These are phyloP conservation scores for Saturnispora sanitii DNA, from an alignment of 805 yeast species.

Conservation along the genomic window DNA sequence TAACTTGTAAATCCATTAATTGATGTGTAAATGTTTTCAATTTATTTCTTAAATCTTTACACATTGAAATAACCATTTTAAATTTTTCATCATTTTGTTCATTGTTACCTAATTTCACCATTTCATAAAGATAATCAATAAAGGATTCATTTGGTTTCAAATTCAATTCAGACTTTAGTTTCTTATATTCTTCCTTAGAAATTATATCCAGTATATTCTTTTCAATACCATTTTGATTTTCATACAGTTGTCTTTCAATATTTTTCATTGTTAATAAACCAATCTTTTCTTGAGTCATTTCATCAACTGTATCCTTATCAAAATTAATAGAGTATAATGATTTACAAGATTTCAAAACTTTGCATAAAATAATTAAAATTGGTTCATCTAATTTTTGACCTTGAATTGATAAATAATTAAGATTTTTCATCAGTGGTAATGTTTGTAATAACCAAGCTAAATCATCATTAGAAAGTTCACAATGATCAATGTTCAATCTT, in stretches of 20 bases:
- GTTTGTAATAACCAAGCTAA: slow-evolving; percentile 55
- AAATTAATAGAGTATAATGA: slow-evolving; percentile 61
- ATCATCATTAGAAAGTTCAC: slow-evolving; percentile 46
- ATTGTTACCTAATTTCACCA: slow-evolving; percentile 14
- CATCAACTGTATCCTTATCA: slow-evolving; percentile 53
- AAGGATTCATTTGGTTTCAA: slow-evolving; percentile 13
- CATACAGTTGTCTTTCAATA: slow-evolving; percentile 47
- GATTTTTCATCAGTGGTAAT: slow-evolving; percentile 53
- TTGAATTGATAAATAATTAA: slow-evolving; percentile 58
- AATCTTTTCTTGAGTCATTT: slow-evolving; percentile 54
- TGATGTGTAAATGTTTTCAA: slow-evolving; percentile 44
- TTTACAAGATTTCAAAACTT: slow-evolving; percentile 56
- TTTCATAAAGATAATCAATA: slow-evolving; percentile 17
- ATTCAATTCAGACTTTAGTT: slow-evolving; percentile 8
- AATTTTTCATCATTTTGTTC: slow-evolving; percentile 16
- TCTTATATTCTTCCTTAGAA: slow-evolving; percentile 12
- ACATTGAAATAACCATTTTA: slow-evolving; percentile 29
- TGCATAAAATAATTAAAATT: slow-evolving; percentile 55
- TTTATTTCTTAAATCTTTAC: slow-evolving; percentile 30
- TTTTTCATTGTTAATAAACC: slow-evolving; percentile 77
- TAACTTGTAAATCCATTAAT: slow-evolving; percentile 46
- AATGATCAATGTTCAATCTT: slow-evolving; percentile 64
- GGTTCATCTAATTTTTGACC: slow-evolving; percentile 56
- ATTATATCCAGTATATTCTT: slow-evolving; percentile 9
- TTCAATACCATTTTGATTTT: slow-evolving; percentile 4